A percentile compares a stretch with the other conserved stretches of the same genome.
phyloP scores from a whole-genome alignment of 257 asterid genomes.

The Perilla frutescens region DNA sequence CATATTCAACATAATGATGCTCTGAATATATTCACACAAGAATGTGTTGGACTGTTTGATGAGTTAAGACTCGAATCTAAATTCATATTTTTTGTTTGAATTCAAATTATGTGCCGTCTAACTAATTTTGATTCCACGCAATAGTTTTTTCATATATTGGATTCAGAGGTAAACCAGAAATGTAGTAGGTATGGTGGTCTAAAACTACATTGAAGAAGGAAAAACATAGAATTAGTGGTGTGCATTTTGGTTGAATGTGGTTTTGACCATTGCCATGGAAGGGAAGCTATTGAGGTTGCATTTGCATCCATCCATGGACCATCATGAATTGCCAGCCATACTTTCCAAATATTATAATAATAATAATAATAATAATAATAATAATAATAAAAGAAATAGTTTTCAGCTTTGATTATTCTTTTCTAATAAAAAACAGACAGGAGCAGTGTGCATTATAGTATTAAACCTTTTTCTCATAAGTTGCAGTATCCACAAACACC shows the following conservation, averaged over 20 bases:
- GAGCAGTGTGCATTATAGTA: constrained; percentile 46
- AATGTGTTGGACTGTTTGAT: too few relatives aligned
- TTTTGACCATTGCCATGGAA: constrained; percentile 47
- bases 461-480: constrained; percentile 45
- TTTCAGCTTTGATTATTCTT: constrained; percentile 34
- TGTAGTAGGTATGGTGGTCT: not conserved
- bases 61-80: too few relatives aligned
- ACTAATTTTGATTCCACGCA: too few relatives aligned
- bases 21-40: too few relatives aligned
- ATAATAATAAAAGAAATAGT: constrained; percentile 11
- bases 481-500: constrained; percentile 78
- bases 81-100: too few relatives aligned
- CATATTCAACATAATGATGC: too few relatives aligned
- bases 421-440: constrained; percentile 34
- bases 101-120: too few relatives aligned
- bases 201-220: not conserved
- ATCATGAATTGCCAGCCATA: constrained; percentile 51
- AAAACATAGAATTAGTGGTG: constrained; percentile 42
- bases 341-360: constrained; percentile 30
- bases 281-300: constrained; percentile 3
- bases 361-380: not conserved
- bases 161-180: not conserved
- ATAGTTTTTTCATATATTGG: too few relatives aligned
- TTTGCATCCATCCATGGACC: constrained; percentile 36
- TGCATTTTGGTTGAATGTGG: constrained; percentile 41